Evolutionary conservation across 2,329 filamentous ascomycete species (phyloP), one percentile per base, ranked within the genome.

Genomic region (Colletotrichum sp.): DNA sequence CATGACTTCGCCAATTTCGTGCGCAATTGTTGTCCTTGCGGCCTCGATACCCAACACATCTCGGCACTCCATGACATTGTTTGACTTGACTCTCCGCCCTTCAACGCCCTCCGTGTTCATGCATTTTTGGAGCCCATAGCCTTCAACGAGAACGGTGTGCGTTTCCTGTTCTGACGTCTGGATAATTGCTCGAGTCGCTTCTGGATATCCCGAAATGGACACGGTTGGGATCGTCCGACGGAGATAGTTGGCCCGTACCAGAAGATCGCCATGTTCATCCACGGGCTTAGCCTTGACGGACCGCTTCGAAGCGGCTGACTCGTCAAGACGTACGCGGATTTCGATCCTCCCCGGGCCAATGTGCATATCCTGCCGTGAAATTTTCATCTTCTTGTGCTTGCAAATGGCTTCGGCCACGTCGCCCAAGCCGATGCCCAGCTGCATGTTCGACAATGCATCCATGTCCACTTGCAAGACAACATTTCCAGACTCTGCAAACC

Each of bases 41-140:
- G 97, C 97, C 88, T 99, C 97, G 80, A 99, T 98, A 66, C 97
- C 97, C 5, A 99, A 92, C 0, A 99, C 93, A 28, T 97, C 93
- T 44, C 92, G 90, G 80, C 93, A 94, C 86, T 99, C 97, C 91
- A 98, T 95, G 79, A 99, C 93, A 81, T 93, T 95, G 88, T 99
- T 99, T 77, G 94, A 93, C 10, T 90, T 90, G 4, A 93, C 94
- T 79, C 90, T 88, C 24, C 92, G 93, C 72, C 96, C 96, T 72
- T 98, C 89, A 7, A 99, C 95, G 78, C 97, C 97, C 77, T 96
- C 94, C 0, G 97, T 99, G 12, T 93, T 98, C 93, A 99, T 98
- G 87, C 96, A 98, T 34, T 92, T 91, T 59, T 92, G 92, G 66
- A 99, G 89, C 1, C 97, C 97, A 84, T 99, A 99, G 3, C 97